Percentiles rank a stretch among this genome's conserved stretches.
These are phyloP conservation scores for Amauroascus niger DNA, from an alignment of 2,329 filamentous ascomycete genomes.

Conservation along the genomic window DNA sequence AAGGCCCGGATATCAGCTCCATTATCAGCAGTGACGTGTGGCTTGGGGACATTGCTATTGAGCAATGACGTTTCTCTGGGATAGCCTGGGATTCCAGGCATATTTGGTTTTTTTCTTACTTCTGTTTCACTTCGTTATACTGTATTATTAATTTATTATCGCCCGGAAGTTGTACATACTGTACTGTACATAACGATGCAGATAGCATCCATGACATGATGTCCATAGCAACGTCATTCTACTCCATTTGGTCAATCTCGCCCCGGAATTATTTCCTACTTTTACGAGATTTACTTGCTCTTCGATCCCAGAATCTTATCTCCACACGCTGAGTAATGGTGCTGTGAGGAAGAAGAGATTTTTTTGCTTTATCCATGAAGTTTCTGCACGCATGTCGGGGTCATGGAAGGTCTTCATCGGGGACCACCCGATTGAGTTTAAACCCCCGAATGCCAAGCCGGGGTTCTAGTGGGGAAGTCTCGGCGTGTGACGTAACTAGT, in stretches of 20 bases:
- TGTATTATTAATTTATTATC: constrained; percentile 1
- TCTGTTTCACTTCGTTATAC: background rate
- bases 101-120: background rate
- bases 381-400: background rate
- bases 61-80: background rate
- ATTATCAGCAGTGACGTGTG: constrained; percentile 18
- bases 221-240: background rate
- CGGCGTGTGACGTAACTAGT: background rate
- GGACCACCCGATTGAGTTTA: background rate
- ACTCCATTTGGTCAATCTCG: background rate
- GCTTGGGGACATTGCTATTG: constrained; percentile 17
- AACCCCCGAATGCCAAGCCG: background rate
- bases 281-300: too few species aligned
- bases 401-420: too few species aligned
- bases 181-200: background rate
- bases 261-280: too few species aligned
- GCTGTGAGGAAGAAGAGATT: too few species aligned
- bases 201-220: background rate
- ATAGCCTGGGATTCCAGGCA: background rate
- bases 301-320: too few species aligned
- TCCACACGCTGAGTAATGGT: too few species aligned
- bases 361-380: too few species aligned
- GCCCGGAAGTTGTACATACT: background rate
- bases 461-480: background rate
- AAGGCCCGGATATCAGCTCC: constrained; percentile 15